Evolutionary conservation across 305 asterid species (phyloP).

Genomic region (Fraxinus platypoda): DNA sequence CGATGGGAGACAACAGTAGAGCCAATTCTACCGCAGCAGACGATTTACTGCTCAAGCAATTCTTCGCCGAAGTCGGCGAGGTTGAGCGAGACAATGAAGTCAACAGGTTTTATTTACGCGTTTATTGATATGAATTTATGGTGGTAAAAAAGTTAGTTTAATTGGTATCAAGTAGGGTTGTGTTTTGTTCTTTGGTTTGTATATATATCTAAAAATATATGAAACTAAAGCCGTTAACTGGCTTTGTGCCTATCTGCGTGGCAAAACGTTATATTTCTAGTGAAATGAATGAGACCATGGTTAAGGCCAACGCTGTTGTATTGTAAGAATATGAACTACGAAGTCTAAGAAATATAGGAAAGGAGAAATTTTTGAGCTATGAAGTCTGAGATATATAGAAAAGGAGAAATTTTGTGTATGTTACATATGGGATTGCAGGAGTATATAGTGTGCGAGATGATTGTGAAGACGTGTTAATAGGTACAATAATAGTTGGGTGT

Average conservation of each 20-base stretch:
- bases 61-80: slow-evolving; percentile 88
- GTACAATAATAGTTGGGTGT: not conserved
- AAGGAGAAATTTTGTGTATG: not conserved
- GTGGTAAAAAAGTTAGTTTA: not conserved
- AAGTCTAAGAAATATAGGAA: not conserved
- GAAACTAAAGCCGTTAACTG: no score
- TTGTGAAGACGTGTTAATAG: not conserved
- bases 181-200: not conserved
- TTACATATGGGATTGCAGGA: not conserved
- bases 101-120: slow-evolving; percentile 41
- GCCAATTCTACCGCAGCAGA: slow-evolving; percentile 40
- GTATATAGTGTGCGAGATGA: not conserved
- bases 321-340: not conserved
- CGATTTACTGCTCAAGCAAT: slow-evolving; percentile 70
- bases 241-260: no score
- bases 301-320: not conserved
- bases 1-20: slow-evolving; percentile 65
- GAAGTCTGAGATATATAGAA: not conserved
- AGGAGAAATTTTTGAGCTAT: not conserved
- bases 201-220: not conserved
- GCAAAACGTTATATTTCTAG: not conserved
- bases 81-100: slow-evolving; percentile 96
- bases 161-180: slow-evolving; percentile 10
- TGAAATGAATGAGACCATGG: not conserved
- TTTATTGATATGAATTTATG: slow-evolving; percentile 13